These are phyloP conservation scores for Fusarium sororula DNA, from an alignment of 2,329 filamentous ascomycete genomes.

Conservation along the genomic window DNA sequence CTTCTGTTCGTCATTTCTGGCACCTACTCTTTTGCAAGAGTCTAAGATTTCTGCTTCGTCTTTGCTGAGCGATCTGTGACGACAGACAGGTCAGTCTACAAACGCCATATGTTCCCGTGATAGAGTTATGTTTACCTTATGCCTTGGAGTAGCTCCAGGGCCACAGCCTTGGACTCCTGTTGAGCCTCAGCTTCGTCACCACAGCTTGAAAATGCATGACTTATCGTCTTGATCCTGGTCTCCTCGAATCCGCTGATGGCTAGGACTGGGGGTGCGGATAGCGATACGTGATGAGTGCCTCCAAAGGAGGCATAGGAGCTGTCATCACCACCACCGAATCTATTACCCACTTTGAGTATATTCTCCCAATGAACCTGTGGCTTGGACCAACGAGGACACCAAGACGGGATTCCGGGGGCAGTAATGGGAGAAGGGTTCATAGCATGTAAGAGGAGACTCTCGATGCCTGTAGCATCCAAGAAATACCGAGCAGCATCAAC, in stretches of 20 bases:
- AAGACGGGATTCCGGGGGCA: neutral
- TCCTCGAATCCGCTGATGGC: neutral
- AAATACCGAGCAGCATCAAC: neutral
- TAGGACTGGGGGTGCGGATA: neutral
- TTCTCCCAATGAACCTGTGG: too few species aligned
- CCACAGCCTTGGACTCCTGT: neutral
- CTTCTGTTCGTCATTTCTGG: neutral
- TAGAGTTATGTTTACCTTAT: neutral
- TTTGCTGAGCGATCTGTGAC: rapidly evolving
- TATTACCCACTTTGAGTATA: too few species aligned
- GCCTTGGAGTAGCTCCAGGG: neutral
- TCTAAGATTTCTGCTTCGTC: neutral
- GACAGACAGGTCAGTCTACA: neutral
- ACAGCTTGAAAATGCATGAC: neutral
- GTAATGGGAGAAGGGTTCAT: neutral
- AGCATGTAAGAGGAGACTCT: neutral
- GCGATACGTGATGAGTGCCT: neutral
- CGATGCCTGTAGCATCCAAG: neutral
- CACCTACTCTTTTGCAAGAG: rapidly evolving
- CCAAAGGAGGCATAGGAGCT: neutral
- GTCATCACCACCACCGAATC: too few species aligned
- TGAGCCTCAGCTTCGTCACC: rapidly evolving
- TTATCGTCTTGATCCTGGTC: neutral
- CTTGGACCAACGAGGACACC: neutral
- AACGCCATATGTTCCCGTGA: rapidly evolving